Conservation (phyloP, 2,329 filamentous ascomycete genomes). For the Penicillium sp. region DNA sequence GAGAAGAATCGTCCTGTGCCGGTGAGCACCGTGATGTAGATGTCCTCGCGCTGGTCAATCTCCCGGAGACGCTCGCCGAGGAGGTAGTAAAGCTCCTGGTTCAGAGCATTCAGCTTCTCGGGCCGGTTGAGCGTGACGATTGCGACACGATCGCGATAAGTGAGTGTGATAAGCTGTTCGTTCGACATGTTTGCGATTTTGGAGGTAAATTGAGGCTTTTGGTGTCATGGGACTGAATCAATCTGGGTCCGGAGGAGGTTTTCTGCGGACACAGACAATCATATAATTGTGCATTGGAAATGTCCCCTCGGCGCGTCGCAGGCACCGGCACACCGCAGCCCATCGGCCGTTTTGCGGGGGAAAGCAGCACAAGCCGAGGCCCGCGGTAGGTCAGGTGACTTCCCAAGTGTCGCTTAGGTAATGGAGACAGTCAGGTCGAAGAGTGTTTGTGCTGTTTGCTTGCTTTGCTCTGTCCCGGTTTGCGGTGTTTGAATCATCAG, state of each 20-base stretch:
- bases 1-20: slow-evolving; percentile 83
- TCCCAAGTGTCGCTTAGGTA: neutral
- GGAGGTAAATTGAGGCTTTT: neutral
- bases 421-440: neutral
- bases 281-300: neutral
- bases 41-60: slow-evolving; percentile 74
- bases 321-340: neutral
- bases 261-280: neutral
- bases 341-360: slow-evolving; percentile 22
- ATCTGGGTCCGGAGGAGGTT: neutral
- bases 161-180: slow-evolving; percentile 57
- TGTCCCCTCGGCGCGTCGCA: neutral
- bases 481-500: slow-evolving; percentile 15
- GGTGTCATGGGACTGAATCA: neutral
- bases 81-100: slow-evolving; percentile 71
- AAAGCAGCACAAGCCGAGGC: slow-evolving; percentile 22
- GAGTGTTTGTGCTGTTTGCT: neutral
- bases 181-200: slow-evolving; percentile 26
- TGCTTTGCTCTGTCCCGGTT: slow-evolving; percentile 23
- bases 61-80: slow-evolving; percentile 74
- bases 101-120: slow-evolving; percentile 84
- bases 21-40: slow-evolving; percentile 81
- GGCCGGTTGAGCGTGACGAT: slow-evolving; percentile 84
- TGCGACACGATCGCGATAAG: slow-evolving; percentile 70
- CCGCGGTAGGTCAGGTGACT: slow-evolving; percentile 23